These are phyloP conservation scores for Fusarium liriodendri DNA, from an alignment of 2,329 filamentous ascomycete species.

Conservation along the genomic window DNA sequence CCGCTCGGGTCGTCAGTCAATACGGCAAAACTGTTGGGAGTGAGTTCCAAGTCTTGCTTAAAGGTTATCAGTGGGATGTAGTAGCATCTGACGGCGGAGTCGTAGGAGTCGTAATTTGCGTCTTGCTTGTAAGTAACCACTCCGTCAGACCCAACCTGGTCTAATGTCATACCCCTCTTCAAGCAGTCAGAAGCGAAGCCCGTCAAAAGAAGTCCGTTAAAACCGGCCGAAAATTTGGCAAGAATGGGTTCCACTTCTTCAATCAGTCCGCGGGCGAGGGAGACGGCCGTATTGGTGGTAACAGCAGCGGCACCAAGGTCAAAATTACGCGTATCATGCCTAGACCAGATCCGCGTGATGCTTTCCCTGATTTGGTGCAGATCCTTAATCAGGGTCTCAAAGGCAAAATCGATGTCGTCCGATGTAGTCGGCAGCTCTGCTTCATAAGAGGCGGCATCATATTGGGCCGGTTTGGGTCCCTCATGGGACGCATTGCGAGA, in stretches of 20 bases:
- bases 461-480: background rate
- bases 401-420: conserved; percentile 45
- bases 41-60: conserved; percentile 1
- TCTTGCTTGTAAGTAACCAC: conserved; percentile 9
- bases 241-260: conserved; percentile 42
- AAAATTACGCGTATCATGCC: conserved; percentile 33
- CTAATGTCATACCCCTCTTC: background rate
- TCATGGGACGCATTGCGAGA: conserved; percentile 34
- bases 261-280: conserved; percentile 48
- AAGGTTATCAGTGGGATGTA: conserved; percentile 14
- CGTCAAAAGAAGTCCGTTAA: background rate
- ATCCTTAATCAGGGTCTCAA: conserved; percentile 45
- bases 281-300: conserved; percentile 51
- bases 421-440: conserved; percentile 41
- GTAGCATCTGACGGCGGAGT: conserved; percentile 37
- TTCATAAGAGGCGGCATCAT: conserved; percentile 42
- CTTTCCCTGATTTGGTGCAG: conserved; percentile 45
- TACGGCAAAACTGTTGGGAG: conserved; percentile 22
- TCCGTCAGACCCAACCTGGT: conserved; percentile 7
- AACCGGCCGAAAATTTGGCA: conserved; percentile 27
- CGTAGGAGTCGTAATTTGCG: conserved; percentile 44
- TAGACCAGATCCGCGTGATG: conserved; percentile 43
- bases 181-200: background rate
- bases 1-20: conserved; percentile 38
- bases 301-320: conserved; percentile 50